Percentiles rank a stretch among this genome's conserved stretches.
phyloP scores from a whole-genome alignment of 768 basidiomycete species.

The Trametes cinnabarina region DNA sequence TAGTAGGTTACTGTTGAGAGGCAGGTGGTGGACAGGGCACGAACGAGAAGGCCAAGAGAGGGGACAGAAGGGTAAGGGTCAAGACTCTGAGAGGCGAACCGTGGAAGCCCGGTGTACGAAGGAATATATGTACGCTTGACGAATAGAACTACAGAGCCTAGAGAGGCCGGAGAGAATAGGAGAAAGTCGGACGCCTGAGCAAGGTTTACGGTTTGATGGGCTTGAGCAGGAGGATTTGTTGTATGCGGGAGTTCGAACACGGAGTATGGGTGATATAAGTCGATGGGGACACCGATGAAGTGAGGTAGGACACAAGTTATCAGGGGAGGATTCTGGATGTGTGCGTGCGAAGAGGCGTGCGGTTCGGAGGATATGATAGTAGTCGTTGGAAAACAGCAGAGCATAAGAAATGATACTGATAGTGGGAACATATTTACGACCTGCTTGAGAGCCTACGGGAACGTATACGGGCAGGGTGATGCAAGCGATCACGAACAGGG shows the following conservation, averaged over 20 bases:
- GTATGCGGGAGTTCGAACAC: background rate
- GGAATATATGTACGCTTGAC: conserved; percentile 18
- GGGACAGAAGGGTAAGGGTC: background rate
- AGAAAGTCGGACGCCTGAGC: background rate
- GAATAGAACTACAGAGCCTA: conserved; percentile 15
- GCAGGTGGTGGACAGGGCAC: background rate
- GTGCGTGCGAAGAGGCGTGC: conserved; percentile 2
- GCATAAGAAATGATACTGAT: conserved; percentile 10
- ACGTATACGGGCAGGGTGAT: background rate
- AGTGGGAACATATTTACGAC: conserved; percentile 3
- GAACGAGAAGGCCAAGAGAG: background rate
- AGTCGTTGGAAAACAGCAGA: conserved; percentile 10
- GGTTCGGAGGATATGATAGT: conserved; percentile 11
- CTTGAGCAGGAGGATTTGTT: background rate
- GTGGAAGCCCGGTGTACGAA: conserved; percentile 11
- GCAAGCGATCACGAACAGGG: background rate
- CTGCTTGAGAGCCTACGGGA: background rate
- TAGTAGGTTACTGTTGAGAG: conserved; percentile 1
- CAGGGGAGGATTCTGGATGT: background rate
- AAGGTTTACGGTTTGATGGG: background rate
- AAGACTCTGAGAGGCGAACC: background rate
- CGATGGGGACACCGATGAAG: background rate
- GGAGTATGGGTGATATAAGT: background rate
- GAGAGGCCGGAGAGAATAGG: conserved; percentile 11
- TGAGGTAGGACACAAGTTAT: background rate